Conservation (phyloP, 306 rosid species). For the Casuarina glauca region DNA sequence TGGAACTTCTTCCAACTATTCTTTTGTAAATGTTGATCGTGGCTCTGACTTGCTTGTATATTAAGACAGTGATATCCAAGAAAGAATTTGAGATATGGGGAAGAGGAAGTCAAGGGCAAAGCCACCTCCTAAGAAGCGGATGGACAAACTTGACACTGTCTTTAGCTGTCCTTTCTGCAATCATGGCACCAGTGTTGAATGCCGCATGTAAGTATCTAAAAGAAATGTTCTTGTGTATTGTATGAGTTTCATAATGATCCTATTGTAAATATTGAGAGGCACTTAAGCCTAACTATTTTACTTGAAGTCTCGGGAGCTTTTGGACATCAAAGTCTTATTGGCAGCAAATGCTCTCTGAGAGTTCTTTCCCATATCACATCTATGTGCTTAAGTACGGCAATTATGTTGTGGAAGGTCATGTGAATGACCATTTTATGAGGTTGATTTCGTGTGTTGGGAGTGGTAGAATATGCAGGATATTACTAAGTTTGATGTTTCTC, state of each 20-base stretch:
- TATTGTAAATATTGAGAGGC: background rate
- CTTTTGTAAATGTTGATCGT: background rate
- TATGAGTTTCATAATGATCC: background rate
- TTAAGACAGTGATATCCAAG: constrained; percentile 9
- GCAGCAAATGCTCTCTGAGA: background rate
- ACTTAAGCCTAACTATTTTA: background rate
- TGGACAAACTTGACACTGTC: constrained; percentile 95
- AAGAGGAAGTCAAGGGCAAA: constrained; percentile 90
- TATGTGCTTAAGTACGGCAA: background rate
- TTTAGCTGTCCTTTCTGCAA: constrained; percentile 98
- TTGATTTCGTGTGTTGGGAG: background rate
- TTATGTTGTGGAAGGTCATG: background rate
- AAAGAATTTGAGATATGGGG: constrained; percentile 66
- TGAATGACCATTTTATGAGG: background rate
- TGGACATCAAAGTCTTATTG: background rate
- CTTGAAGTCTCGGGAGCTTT: background rate
- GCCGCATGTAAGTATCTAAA: constrained; percentile 69
- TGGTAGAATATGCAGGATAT: background rate
- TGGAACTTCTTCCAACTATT: background rate
- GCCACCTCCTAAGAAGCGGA: constrained; percentile 93
- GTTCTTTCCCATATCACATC: background rate
- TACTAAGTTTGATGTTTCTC: constrained; percentile 17
- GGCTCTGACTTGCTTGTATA: constrained; percentile 9
- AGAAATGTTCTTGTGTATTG: background rate
- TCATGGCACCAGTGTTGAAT: constrained; percentile 90